phyloP scores from a whole-genome alignment of 176 grass and related monocot genomes.

The Elaeis guineensis region DNA sequence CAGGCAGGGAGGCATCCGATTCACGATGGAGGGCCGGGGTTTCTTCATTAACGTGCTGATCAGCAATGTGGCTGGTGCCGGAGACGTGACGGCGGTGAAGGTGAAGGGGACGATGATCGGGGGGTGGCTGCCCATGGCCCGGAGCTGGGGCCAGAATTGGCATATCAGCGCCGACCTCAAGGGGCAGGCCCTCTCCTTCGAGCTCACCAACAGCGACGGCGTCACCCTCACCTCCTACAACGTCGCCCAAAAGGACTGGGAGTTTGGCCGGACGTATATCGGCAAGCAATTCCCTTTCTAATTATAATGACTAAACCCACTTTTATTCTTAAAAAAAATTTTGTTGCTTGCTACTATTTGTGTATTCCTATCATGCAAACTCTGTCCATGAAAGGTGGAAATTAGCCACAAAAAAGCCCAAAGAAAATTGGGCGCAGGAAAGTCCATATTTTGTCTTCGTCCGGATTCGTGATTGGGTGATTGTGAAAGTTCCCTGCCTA shows the following conservation, averaged over 20 bases:
- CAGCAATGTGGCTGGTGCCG: slow-evolving; percentile 85
- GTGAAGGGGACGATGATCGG: slow-evolving; percentile 73
- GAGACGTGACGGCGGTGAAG: slow-evolving; percentile 73
- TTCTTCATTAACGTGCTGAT: slow-evolving; percentile 78
- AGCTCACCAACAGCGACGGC: slow-evolving; percentile 69
- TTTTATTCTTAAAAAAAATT: too few relatives aligned
- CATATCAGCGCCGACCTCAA: slow-evolving; percentile 74
- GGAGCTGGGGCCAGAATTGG: slow-evolving; percentile 95
- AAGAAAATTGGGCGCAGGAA: too few relatives aligned
- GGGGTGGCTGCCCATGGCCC: slow-evolving; percentile 73
- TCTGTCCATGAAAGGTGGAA: too few relatives aligned
- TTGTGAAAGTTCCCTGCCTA: too few relatives aligned
- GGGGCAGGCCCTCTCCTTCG: slow-evolving; percentile 79
- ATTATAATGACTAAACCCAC: too few relatives aligned
- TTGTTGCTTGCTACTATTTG: too few relatives aligned
- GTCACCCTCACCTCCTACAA: slow-evolving; percentile 62
- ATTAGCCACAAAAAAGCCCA: too few relatives aligned
- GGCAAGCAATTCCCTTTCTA: slow-evolving; percentile 96
- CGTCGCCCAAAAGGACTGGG: slow-evolving; percentile 76
- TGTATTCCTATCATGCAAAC: too few relatives aligned
- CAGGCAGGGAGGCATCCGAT: slow-evolving; percentile 67
- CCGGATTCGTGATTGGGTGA: too few relatives aligned
- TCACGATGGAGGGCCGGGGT: slow-evolving; percentile 44
- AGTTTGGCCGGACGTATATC: slow-evolving; percentile 58
- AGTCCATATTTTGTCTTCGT: too few relatives aligned